Conservation (phyloP, 202 grass and related monocot genomes). For the Zizania palustris region DNA sequence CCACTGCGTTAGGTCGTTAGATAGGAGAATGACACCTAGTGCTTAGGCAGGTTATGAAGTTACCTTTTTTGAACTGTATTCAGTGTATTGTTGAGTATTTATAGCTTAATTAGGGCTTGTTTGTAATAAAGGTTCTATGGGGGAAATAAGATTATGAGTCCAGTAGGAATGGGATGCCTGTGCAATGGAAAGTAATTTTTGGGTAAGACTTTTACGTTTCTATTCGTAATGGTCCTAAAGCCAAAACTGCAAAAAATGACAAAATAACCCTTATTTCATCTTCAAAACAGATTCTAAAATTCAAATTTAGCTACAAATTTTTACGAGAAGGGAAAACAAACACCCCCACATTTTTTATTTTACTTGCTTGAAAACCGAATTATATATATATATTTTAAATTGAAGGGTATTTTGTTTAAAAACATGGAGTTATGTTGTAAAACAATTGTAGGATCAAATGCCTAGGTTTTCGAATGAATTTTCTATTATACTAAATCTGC, state of each 20-base stretch:
- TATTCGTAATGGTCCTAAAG: no score
- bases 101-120: slow-evolving; percentile 2
- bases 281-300: no score
- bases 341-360: no score
- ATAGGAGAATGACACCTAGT: not conserved
- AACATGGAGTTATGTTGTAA: not conserved
- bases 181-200: no score
- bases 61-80: not conserved
- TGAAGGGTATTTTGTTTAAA: not conserved
- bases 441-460: not conserved
- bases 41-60: not conserved
- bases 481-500: not conserved
- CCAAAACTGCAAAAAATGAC: no score
- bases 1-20: not conserved
- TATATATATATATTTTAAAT: not conserved
- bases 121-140: not conserved
- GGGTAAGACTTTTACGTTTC: no score
- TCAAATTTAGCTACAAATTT: no score
- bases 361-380: no score
- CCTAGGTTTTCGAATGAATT: slow-evolving; percentile 15
- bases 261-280: no score
- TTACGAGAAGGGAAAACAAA: no score
- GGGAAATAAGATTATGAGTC: not conserved
- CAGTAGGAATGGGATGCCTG: not conserved
- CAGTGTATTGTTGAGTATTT: not conserved